Base-by-base conservation (phyloP, 345 rosid species). In the Eucalyptus marginata region DNA sequence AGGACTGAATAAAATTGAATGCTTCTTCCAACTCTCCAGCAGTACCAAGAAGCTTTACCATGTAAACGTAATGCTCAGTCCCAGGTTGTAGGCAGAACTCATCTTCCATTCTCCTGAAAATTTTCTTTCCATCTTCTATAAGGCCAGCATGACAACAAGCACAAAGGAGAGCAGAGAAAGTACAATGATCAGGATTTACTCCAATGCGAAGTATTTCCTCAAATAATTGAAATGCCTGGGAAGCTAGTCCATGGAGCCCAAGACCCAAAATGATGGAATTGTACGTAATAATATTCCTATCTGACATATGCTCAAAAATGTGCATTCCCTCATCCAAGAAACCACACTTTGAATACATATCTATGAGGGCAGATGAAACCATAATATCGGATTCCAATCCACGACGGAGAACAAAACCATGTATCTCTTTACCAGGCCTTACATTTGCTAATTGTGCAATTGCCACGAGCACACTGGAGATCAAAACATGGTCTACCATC, bases 271-370 rank as follows among this genome's bases (percentile, higher is more conserved):
- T 96, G 87, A 94, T 89, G 1, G 97, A 90, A 92, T 97, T 97
- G 92, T 96, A 97, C 29, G 95, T 89, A 91, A 96, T 89, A 59
- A 91, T 83, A 89, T 93, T 95, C 76, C 91, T 91, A 85, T 92
- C 91, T 5, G 92, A 87, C 93, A 93, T 94, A 86, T 58, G 89
- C 31, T 88, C 89, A 54, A 96, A 97, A 88, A 94, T 90, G 64
- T 29, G 92, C 90, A 93, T 92, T 10, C 94, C 96, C 33, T 89
- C 92, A 87, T 86, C 90, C 90, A 95, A 33, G 87, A 91, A 87
- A 51, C 99, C 99, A 90, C 97, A 96, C 92, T 97, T 97, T 81
- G 93, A 92, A 86, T 97, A 96, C 98, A 97, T 94, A 93, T 95
- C 95, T 80, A 95, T 87, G 11, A 97, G 96, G 80, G 96, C 93